Percentiles rank a stretch among this genome's conserved stretches.
These are phyloP conservation scores for Yarrowia divulgata DNA, from an alignment of 805 yeast species.

Conservation along the genomic window DNA sequence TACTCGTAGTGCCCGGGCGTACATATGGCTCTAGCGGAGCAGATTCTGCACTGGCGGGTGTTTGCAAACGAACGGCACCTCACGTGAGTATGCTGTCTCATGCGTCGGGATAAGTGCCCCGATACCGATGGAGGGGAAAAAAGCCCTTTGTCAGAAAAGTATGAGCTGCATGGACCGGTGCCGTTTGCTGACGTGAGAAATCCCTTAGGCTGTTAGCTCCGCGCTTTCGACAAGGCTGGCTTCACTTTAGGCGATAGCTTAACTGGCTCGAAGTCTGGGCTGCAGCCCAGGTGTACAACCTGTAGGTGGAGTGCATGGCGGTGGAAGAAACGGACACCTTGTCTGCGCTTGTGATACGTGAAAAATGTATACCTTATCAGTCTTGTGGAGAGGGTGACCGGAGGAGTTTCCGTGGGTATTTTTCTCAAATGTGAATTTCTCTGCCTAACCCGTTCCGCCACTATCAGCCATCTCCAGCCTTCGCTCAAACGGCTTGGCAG, in stretches of 20 bases:
- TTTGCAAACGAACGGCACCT: conserved; percentile 10
- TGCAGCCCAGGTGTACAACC: not conserved
- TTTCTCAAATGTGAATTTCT: not conserved
- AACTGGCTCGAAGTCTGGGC: conserved; percentile 21
- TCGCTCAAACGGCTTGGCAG: conserved; percentile 13
- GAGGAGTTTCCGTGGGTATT: not conserved
- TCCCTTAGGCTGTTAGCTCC: not conserved
- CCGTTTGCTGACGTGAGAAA: not conserved
- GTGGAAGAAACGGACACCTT: not conserved
- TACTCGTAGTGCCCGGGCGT: not conserved
- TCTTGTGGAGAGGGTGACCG: not conserved
- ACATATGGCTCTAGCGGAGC: conserved; percentile 3
- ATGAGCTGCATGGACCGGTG: not conserved
- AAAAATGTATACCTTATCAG: conserved; percentile 25
- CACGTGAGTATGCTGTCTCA: conserved; percentile 26
- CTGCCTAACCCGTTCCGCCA: not conserved
- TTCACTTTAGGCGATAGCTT: conserved; percentile 17
- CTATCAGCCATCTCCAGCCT: not conserved
- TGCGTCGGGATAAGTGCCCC: conserved; percentile 28
- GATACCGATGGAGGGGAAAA: not conserved
- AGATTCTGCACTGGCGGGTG: not conserved
- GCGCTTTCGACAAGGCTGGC: conserved; percentile 18
- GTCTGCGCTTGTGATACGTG: conserved; percentile 10
- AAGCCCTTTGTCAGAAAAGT: not conserved
- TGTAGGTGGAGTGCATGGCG: conserved; percentile 12